phyloP scores from a whole-genome alignment of 2,329 filamentous ascomycete genomes.

The Talaromyces funiculosus region DNA sequence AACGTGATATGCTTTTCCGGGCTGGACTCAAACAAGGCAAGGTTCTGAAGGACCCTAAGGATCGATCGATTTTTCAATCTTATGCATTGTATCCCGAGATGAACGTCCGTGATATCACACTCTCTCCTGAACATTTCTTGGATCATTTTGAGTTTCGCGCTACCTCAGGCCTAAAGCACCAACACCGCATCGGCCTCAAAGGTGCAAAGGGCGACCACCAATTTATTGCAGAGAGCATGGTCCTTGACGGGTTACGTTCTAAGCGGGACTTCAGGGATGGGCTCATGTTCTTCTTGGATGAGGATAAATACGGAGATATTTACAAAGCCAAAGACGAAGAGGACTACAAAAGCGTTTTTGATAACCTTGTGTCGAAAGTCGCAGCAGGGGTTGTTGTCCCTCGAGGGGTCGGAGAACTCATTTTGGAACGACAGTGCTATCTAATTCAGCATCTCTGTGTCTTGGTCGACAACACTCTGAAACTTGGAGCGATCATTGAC shows the following conservation, averaged over 20 bases:
- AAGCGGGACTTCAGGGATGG: background rate
- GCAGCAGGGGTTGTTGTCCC: slow-evolving; percentile 19
- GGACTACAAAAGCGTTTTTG: background rate
- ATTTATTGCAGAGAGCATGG: background rate
- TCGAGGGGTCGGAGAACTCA: slow-evolving; percentile 21
- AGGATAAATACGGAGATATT: background rate
- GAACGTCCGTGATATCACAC: background rate
- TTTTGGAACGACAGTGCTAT: slow-evolving; percentile 37
- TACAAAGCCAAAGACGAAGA: background rate
- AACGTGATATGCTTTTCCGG: background rate
- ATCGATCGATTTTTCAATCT: background rate
- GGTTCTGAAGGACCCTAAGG: background rate
- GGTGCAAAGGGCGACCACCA: background rate
- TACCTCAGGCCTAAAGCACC: background rate
- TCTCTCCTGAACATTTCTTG: background rate
- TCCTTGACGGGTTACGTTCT: background rate
- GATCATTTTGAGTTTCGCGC: slow-evolving; percentile 1
- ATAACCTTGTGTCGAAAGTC: background rate
- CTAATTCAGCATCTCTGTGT: slow-evolving; percentile 38
- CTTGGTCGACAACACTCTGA: slow-evolving; percentile 42
- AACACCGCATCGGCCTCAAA: background rate
- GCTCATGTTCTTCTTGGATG: background rate
- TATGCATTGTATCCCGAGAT: background rate
- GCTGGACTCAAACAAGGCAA: background rate
- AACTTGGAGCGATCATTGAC: slow-evolving; percentile 21